Evolutionary conservation across 108 stramenopile species (phyloP).

Genomic region (Stephanodiscus triporus): DNA sequence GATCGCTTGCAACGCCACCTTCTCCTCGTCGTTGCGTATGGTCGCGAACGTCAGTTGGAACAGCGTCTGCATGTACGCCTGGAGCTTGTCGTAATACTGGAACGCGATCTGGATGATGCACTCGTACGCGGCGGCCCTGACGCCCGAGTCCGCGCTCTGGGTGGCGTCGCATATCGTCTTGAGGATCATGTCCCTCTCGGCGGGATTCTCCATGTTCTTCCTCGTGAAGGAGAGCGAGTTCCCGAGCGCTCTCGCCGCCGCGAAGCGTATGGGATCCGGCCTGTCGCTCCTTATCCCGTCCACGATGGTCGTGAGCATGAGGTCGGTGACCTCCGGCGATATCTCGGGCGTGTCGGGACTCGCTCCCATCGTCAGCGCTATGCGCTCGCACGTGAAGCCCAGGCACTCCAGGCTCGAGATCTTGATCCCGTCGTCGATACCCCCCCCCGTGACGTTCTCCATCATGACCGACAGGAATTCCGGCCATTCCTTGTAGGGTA

Average conservation of each 20-base stretch:
- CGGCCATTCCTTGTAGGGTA: conserved; percentile 88
- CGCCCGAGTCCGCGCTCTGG: conserved; percentile 64
- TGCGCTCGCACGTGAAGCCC: conserved; percentile 93
- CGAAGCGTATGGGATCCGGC: conserved; percentile 79
- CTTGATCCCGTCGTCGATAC: conserved; percentile 69
- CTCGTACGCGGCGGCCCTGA: conserved; percentile 89
- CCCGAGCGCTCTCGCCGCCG: conserved; percentile 87
- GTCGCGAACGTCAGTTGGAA: conserved; percentile 89
- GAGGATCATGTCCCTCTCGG: conserved; percentile 95
- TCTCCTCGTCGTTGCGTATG: conserved; percentile 85
- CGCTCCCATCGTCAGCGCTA: conserved; percentile 54
- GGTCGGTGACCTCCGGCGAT: conserved; percentile 75
- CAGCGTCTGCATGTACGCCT: conserved; percentile 90
- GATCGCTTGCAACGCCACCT: conserved; percentile 86
- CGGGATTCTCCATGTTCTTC: conserved; percentile 90
- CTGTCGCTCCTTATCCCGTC: conserved; percentile 90
- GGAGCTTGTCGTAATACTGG: conserved; percentile 92
- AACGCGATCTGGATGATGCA: conserved; percentile 88
- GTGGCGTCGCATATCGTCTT: conserved; percentile 94
- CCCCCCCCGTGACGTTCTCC: conserved; percentile 68
- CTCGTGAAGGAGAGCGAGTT: conserved; percentile 92
- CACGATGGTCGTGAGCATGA: conserved; percentile 96
- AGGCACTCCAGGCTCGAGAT: conserved; percentile 92
- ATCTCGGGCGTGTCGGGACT: conserved; percentile 68
- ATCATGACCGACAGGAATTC: conserved; percentile 76